These are phyloP conservation scores for Xylariales sp. DNA, from an alignment of 2,329 filamentous ascomycete genomes.

Conservation along the genomic window DNA sequence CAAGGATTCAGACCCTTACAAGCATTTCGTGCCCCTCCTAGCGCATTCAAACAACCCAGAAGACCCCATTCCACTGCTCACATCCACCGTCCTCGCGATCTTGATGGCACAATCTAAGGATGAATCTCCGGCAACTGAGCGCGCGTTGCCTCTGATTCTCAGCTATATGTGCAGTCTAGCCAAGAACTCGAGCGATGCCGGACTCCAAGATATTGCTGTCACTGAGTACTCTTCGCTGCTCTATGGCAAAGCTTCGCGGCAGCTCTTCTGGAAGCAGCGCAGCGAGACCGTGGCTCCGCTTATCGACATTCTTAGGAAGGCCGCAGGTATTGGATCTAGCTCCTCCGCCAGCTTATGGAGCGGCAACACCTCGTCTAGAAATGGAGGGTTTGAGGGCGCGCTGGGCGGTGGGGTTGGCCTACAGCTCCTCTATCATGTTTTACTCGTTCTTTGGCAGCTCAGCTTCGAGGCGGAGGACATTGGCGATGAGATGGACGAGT, in stretches of 20 bases:
- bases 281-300: slow-evolving; percentile 80
- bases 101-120: slow-evolving; percentile 68
- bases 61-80: slow-evolving; percentile 83
- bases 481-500: slow-evolving; percentile 80
- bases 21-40: slow-evolving; percentile 79
- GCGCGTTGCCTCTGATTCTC: slow-evolving; percentile 75
- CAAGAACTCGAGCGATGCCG: slow-evolving; percentile 74
- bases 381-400: slow-evolving; percentile 57
- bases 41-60: slow-evolving; percentile 68
- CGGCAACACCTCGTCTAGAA: slow-evolving; percentile 46
- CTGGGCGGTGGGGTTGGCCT: slow-evolving; percentile 81
- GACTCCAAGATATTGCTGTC: slow-evolving; percentile 92
- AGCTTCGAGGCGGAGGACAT: slow-evolving; percentile 82
- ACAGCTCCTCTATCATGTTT: slow-evolving; percentile 89
- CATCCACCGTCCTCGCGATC: slow-evolving; percentile 78
- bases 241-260: slow-evolving; percentile 67
- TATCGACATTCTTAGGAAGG: slow-evolving; percentile 75
- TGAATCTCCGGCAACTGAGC: slow-evolving; percentile 59
- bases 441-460: slow-evolving; percentile 93
- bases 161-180: slow-evolving; percentile 80
- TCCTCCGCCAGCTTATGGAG: slow-evolving; percentile 60
- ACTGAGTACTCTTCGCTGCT: slow-evolving; percentile 85
- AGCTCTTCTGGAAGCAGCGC: slow-evolving; percentile 87
- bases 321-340: slow-evolving; percentile 65
- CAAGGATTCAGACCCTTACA: slow-evolving; percentile 72